Base-by-base conservation (phyloP, 192 early-diverging fungal species). In the Chytriomyces hyalinus region DNA sequence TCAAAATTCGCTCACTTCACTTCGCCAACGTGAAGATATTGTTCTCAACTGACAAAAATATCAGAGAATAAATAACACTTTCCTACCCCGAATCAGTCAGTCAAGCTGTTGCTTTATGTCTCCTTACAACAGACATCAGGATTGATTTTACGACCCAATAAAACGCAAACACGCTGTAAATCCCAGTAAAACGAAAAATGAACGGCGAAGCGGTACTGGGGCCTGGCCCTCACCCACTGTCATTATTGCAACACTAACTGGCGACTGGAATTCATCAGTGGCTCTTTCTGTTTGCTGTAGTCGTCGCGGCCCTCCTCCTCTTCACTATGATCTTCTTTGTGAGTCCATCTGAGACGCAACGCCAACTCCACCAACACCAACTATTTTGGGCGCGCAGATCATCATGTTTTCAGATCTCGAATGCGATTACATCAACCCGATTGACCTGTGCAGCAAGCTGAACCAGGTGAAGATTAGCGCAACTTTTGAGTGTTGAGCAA, bases 401-500 rank as follows among this genome's bases (percentile, higher is more conserved):
- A 92, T 92, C 80, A 91, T 92, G 90, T 91, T 93, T 66, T 92
- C 91, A 13, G 92, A 92, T 79, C 84, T 96, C 70, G 93, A 99
- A 87, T 95, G 93, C 85, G 97, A 99, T 79, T 99, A 99, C 86
- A 97, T 99, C 87, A 99, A 99, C 83, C 97, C 97, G 11, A 99
- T 99, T 77, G 97, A 99, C 81, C 90, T 99, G 61, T 97, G 95
- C 86, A 94, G 93, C 84, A 95, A 92, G 77, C 88, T 99, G 80
- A 99, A 99, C 82, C 93, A 92, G 85, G 95, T 94, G 87, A 15
- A 59, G 2, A 1, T 9, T n/a, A 43, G 28, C 53, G 20, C 53
- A 20, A 57, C 20, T 20, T 36, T 28, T 59, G 22, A 49, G 49
- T 44, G 9, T 57, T 49, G 11, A 11, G 0, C 46, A 3, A 65